Evolutionary conservation across 148 eudicot species (phyloP).

Genomic region (Selenicereus undatus): DNA sequence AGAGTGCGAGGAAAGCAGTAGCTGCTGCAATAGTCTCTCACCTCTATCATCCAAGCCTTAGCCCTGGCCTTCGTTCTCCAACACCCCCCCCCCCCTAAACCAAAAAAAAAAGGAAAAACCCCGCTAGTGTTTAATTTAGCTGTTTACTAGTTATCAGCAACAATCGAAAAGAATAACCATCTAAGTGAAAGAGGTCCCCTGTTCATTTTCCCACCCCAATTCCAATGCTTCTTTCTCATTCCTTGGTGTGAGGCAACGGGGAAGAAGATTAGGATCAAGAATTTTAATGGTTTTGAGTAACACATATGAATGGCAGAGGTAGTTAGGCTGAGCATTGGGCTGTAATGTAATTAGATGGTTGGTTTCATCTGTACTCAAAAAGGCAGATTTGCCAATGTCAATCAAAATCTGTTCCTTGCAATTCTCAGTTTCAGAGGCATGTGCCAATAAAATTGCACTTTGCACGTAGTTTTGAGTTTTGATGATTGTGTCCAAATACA

Average conservation of each 20-base stretch:
- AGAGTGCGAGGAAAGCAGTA: slow-evolving; percentile 67
- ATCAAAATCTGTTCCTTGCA: slow-evolving; percentile 2
- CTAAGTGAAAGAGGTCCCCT: background rate
- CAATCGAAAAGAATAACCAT: slow-evolving; percentile 19
- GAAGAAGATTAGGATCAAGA: too few relatives aligned
- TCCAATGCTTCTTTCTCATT: background rate
- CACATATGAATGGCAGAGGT: background rate
- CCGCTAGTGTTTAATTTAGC: slow-evolving; percentile 9
- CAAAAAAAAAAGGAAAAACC: too few relatives aligned
- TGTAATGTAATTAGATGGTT: slow-evolving; percentile 4
- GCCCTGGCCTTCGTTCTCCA: background rate
- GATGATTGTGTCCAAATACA: slow-evolving; percentile 3
- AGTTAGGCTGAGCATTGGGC: background rate
- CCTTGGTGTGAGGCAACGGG: background rate
- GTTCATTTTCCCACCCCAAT: background rate
- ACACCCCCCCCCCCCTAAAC: too few relatives aligned
- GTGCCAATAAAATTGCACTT: background rate
- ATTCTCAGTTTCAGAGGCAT: background rate
- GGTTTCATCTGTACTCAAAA: slow-evolving; percentile 14
- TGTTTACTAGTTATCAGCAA: too few relatives aligned
- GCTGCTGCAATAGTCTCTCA: slow-evolving; percentile 49
- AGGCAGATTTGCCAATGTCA: slow-evolving; percentile 16
- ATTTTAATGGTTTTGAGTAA: background rate
- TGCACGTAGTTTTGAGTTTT: background rate
- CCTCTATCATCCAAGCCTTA: slow-evolving; percentile 33